Conservation (phyloP, 2,329 filamentous ascomycete species). For the Nemania sp. region DNA sequence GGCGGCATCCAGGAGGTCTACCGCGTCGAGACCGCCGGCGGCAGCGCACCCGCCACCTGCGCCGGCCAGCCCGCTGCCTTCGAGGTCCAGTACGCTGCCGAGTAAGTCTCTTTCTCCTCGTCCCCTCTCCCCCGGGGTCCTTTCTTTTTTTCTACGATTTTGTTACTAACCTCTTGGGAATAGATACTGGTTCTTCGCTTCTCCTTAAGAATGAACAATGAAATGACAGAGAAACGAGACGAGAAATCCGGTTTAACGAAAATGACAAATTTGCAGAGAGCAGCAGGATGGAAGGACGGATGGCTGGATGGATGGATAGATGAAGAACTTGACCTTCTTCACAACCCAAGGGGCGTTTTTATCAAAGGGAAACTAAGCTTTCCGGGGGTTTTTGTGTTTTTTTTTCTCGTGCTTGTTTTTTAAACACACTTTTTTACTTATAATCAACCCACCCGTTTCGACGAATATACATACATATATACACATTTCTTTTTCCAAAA, state of each 20-base stretch:
- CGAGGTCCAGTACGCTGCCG: conserved; percentile 77
- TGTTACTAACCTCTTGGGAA: not conserved
- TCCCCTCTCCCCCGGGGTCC: conserved; percentile 28
- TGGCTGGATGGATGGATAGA: not conserved
- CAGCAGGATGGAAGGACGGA: not conserved
- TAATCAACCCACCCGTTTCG: conserved; percentile 12
- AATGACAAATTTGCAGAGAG: not conserved
- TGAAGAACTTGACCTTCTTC: not conserved
- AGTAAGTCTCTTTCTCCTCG: conserved; percentile 63
- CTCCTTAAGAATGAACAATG: not conserved
- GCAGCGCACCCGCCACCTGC: conserved; percentile 75
- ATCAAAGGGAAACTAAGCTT: too few relatives aligned
- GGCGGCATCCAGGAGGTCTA: conserved; percentile 76
- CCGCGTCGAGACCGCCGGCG: conserved; percentile 82
- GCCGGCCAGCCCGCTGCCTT: conserved; percentile 66
- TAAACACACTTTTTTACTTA: not conserved
- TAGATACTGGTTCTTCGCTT: conserved; percentile 42
- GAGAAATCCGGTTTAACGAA: not conserved
- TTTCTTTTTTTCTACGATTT: not conserved
- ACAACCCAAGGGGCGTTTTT: too few relatives aligned
- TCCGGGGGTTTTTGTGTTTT: too few relatives aligned
- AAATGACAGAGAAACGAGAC: not conserved
- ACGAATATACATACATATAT: conserved; percentile 27
- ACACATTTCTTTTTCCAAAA: conserved; percentile 1
- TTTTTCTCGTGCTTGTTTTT: too few relatives aligned